Evolutionary conservation across 1,284 basidiomycete species (phyloP).

Genomic region (Agroathelia rolfsii): DNA sequence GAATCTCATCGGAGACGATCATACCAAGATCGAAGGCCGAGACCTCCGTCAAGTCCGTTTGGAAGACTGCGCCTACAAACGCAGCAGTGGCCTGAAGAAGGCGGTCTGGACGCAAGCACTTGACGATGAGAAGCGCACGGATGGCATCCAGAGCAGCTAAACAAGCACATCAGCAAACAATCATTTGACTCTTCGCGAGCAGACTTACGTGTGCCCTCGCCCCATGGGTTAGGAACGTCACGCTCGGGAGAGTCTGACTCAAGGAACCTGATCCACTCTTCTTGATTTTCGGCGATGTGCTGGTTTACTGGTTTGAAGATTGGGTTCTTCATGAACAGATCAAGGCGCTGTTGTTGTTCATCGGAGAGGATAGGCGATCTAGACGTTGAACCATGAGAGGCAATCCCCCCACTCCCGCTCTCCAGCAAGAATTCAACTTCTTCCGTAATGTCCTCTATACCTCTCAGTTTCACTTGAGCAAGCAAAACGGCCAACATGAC

Average conservation of each 20-base stretch:
- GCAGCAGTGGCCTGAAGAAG: slow-evolving; percentile 70
- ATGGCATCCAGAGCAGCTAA: slow-evolving; percentile 66
- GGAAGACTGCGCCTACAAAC: slow-evolving; percentile 72
- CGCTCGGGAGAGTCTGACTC: slow-evolving; percentile 63
- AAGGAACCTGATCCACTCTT: slow-evolving; percentile 74
- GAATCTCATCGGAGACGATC: slow-evolving; percentile 74
- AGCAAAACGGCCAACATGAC: slow-evolving; percentile 87
- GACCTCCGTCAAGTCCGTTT: slow-evolving; percentile 66
- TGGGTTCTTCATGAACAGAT: slow-evolving; percentile 55
- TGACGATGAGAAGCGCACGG: slow-evolving; percentile 71
- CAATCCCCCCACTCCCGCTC: slow-evolving; percentile 62
- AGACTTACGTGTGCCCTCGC: slow-evolving; percentile 57
- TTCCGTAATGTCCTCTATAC: slow-evolving; percentile 67
- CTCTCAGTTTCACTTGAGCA: slow-evolving; percentile 83
- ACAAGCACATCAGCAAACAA: slow-evolving; percentile 11
- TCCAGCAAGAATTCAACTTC: slow-evolving; percentile 90
- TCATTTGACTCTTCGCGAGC: slow-evolving; percentile 3
- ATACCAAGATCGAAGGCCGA: slow-evolving; percentile 65
- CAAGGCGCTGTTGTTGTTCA: slow-evolving; percentile 64
- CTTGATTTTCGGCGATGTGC: slow-evolving; percentile 56
- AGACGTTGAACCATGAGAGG: slow-evolving; percentile 25
- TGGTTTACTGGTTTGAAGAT: slow-evolving; percentile 72
- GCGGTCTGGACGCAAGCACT: slow-evolving; percentile 86
- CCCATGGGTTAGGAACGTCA: slow-evolving; percentile 71
- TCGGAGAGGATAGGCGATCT: slow-evolving; percentile 39